Conservation (phyloP, 345 rosid genomes). For the Citrus glauca region DNA sequence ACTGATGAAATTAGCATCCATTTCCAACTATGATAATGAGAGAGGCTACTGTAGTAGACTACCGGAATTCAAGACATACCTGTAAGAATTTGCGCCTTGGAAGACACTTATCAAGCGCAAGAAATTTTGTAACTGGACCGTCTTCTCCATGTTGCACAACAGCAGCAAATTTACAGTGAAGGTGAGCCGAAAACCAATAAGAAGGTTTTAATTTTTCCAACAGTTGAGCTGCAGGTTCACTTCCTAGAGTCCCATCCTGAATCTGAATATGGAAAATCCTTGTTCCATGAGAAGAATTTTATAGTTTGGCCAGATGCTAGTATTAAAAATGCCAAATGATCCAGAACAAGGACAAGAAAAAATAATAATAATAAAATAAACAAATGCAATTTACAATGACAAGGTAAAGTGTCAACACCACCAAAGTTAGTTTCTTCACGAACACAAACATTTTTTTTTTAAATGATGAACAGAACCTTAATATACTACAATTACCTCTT, state of each 20-base stretch:
- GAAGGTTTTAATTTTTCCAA: slow-evolving; percentile 69
- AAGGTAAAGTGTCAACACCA: background rate
- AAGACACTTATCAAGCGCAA: slow-evolving; percentile 86
- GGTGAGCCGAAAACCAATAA: slow-evolving; percentile 95
- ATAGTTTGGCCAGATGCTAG: background rate
- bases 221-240: slow-evolving; percentile 82
- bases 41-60: slow-evolving; percentile 9
- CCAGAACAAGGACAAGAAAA: background rate
- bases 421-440: background rate
- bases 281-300: background rate
- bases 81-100: slow-evolving; percentile 73
- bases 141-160: slow-evolving; percentile 72
- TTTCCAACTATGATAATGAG: slow-evolving; percentile 11
- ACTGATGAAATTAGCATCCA: slow-evolving; percentile 21
- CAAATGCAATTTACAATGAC: background rate
- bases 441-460: too few species aligned
- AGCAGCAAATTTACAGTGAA: slow-evolving; percentile 90
- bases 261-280: slow-evolving; percentile 37
- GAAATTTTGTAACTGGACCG: slow-evolving; percentile 78
- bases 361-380: too few species aligned
- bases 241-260: slow-evolving; percentile 64
- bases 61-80: slow-evolving; percentile 31
- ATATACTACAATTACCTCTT: slow-evolving; percentile 46
- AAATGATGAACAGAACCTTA: background rate
- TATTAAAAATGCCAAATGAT: background rate